Percentiles rank a stretch among this genome's conserved stretches.
Conservation (phyloP, 2,329 filamentous ascomycete genomes). For the Fusarium annulatum region DNA sequence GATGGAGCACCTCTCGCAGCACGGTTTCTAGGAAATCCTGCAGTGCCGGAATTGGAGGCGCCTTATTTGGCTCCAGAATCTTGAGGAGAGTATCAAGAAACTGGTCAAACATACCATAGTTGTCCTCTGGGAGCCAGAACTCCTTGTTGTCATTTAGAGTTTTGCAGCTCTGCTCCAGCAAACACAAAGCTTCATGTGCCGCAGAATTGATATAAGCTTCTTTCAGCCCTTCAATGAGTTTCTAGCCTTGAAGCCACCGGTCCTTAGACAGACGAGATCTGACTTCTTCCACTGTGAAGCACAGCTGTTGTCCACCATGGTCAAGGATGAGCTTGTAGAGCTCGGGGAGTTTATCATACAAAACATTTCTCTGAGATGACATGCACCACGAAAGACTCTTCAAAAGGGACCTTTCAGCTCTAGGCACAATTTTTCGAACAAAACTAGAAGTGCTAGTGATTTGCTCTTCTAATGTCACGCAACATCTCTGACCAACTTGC, state of each 20-base stretch:
- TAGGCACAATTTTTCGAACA: not conserved
- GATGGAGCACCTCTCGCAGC: not conserved
- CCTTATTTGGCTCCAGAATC: not conserved
- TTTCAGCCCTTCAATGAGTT: not conserved
- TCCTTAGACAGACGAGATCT: not conserved
- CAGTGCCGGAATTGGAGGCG: not conserved
- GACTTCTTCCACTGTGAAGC: not conserved
- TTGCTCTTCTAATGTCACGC: not conserved
- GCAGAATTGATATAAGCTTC: not conserved
- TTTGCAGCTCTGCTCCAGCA: slow-evolving; percentile 12
- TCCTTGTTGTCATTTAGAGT: not conserved
- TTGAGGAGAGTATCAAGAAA: not conserved
- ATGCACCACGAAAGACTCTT: not conserved
- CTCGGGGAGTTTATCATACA: not conserved
- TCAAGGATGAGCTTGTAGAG: not conserved
- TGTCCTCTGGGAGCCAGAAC: not conserved
- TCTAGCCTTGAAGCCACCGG: not conserved
- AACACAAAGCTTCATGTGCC: not conserved
- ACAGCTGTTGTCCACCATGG: not conserved
- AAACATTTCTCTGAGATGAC: not conserved
- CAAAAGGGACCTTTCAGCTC: not conserved
- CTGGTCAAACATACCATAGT: not conserved
- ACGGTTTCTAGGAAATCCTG: not conserved
- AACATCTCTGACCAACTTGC: not conserved
- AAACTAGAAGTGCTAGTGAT: not conserved